phyloP scores from a whole-genome alignment of 169 alveolate species.

The Cryptosporidium meleagridis region DNA sequence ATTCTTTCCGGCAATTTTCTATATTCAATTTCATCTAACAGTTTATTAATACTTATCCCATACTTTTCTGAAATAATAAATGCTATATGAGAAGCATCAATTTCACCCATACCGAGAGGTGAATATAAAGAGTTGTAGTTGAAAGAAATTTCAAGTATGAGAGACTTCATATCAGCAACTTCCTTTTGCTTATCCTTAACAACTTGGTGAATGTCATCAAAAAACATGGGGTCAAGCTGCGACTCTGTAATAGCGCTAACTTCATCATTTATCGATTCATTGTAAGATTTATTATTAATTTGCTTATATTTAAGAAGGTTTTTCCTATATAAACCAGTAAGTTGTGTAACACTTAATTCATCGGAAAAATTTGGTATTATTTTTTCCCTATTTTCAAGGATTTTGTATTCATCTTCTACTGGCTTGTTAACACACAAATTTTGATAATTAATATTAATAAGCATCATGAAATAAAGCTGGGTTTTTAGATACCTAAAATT shows the following conservation, averaged over 20 bases:
- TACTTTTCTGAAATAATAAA: constrained; percentile 22
- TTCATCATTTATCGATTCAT: constrained; percentile 18
- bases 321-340: not conserved
- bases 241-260: not conserved
- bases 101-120: constrained; percentile 44
- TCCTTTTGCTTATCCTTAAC: not conserved
- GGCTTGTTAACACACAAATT: not conserved
- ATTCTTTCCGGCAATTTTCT: constrained; percentile 16
- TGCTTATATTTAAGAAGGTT: constrained; percentile 22
- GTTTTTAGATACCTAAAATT: constrained; percentile 15
- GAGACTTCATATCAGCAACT: constrained; percentile 5
- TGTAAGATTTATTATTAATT: not conserved
- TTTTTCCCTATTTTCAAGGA: constrained; percentile 1
- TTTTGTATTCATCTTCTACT: not conserved
- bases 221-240: constrained; percentile 14
- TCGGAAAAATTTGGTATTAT: constrained; percentile 28
- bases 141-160: constrained; percentile 21
- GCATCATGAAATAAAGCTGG: constrained; percentile 3
- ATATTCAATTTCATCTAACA: constrained; percentile 24
- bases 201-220: constrained; percentile 7
- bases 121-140: not conserved
- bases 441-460: not conserved
- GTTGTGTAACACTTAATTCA: constrained; percentile 16
- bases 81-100: constrained; percentile 59
- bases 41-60: not conserved